Base-by-base conservation (phyloP, 2,329 filamentous ascomycete species). In the Berkeleyomyces rouxiae region DNA sequence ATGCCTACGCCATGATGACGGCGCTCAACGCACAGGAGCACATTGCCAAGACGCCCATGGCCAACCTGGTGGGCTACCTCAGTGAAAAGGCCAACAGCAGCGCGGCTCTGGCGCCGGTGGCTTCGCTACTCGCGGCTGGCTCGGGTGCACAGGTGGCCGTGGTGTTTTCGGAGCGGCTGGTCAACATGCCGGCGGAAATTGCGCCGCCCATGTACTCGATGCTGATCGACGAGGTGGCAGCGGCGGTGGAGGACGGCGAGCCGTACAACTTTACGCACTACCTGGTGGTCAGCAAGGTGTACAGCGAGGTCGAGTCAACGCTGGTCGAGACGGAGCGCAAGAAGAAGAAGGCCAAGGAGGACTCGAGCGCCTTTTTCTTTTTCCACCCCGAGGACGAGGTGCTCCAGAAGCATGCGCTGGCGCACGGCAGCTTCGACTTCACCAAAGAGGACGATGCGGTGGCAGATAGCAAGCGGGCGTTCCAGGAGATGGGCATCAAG, bases 301-400 rank as follows among this genome's bases (percentile, higher is more conserved):
- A 97, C 74, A 81, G 83, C 53, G 93, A 97, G 77, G 82, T 96
- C 39, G 85, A 84, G 68, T 96, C 90, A 1, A 83, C 82, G 65
- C 77, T 97, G 13, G 87, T 92, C 67, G 78, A 81, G 61, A 59
- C 63, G 9, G 61, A 63, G 58, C 70, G 70, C 46, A 71, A 73
- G 61, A 73, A 84, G 66, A 79, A 80, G 68, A 84, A 82, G 74
- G 82, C 78, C 66, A 84, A 81, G 71, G 64, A 62, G 65, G 61
- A 57, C n/a, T 31, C 55, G 5, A 44, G 42, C 4, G 73, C 78
- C 63, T 78, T 82, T 42, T 95, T 90, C 74, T 95, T 91, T 74
- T 99, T 97, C 78, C 93, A 99, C 72, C 87, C 90, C 0, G 93
- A 99, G 75, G 93, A 99, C 70, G 93, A 97, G 77, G 82, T 92